Evolutionary conservation across 371 early-diverging fungal species (phyloP).

Genomic region (Mucor irregularis): DNA sequence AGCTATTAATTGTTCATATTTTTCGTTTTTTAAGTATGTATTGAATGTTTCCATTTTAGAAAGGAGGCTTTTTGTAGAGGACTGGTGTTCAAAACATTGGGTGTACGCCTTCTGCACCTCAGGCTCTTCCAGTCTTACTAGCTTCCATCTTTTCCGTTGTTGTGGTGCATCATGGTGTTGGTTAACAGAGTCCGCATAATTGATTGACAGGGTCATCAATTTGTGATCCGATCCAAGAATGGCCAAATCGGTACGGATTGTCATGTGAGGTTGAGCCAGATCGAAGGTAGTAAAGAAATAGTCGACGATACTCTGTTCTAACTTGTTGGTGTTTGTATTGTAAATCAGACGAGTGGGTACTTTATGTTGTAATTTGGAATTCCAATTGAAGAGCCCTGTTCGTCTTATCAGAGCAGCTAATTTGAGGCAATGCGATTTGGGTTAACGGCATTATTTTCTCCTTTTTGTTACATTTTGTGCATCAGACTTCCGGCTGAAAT

Average conservation of each 20-base stretch:
- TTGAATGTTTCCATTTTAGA: neutral
- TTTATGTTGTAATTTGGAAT: neutral
- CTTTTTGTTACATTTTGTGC: too few relatives aligned
- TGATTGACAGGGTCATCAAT: neutral
- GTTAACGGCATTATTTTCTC: too few relatives aligned
- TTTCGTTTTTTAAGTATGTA: too few relatives aligned
- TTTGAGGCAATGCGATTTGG: too few relatives aligned
- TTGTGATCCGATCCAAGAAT: neutral
- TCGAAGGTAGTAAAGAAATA: neutral
- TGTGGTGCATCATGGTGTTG: neutral
- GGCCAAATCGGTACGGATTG: neutral
- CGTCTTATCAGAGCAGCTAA: neutral
- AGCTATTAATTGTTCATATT: too few relatives aligned
- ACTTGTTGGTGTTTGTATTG: neutral
- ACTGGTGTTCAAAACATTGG: neutral
- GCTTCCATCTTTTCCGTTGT: neutral
- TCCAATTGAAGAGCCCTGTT: neutral
- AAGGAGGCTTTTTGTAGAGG: neutral
- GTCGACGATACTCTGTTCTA: neutral
- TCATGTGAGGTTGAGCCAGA: neutral
- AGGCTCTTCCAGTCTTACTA: neutral
- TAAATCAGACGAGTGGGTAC: neutral
- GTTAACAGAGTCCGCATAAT: neutral
- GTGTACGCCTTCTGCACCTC: neutral
- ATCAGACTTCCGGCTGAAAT: too few relatives aligned